Evolutionary conservation across 176 grass and related monocot species (phyloP).

Genomic region (Hsuehochloa calcarea): DNA sequence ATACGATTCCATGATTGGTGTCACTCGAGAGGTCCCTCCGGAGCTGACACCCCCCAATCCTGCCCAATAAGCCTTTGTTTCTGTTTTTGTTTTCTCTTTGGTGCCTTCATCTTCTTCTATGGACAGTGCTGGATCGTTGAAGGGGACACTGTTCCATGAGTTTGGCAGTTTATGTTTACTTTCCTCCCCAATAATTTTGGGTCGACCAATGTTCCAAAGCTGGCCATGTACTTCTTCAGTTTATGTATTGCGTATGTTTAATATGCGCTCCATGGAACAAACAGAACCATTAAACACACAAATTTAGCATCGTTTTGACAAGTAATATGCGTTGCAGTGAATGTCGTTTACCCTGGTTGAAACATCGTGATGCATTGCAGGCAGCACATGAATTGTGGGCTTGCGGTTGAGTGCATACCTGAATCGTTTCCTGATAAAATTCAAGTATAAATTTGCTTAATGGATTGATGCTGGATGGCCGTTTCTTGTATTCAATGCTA

Average conservation of each 20-base stretch:
- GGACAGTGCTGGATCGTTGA: slow-evolving; percentile 41
- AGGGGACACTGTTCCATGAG: slow-evolving; percentile 39
- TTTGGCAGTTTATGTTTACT: slow-evolving; percentile 45
- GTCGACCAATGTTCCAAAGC: slow-evolving; percentile 59
- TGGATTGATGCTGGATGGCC: background rate
- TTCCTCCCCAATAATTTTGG: slow-evolving; percentile 72
- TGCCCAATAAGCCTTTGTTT: slow-evolving; percentile 46
- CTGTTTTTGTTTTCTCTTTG: slow-evolving; percentile 25
- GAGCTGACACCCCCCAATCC: slow-evolving; percentile 55
- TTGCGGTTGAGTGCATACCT: background rate
- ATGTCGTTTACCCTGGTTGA: background rate
- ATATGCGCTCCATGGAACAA: slow-evolving; percentile 32
- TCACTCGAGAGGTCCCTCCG: slow-evolving; percentile 45
- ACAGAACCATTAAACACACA: slow-evolving; percentile 8
- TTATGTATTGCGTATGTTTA: slow-evolving; percentile 43
- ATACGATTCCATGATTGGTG: slow-evolving; percentile 58
- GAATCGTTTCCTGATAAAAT: background rate
- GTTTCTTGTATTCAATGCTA: background rate
- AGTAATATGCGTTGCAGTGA: background rate
- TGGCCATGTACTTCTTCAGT: slow-evolving; percentile 50
- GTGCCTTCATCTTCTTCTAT: slow-evolving; percentile 23
- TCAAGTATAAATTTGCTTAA: background rate
- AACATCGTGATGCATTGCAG: background rate
- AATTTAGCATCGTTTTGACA: slow-evolving; percentile 7
- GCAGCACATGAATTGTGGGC: background rate